Base-by-base conservation (phyloP, 495 filamentous ascomycete genomes). In the Aspergillus mulundensis region DNA sequence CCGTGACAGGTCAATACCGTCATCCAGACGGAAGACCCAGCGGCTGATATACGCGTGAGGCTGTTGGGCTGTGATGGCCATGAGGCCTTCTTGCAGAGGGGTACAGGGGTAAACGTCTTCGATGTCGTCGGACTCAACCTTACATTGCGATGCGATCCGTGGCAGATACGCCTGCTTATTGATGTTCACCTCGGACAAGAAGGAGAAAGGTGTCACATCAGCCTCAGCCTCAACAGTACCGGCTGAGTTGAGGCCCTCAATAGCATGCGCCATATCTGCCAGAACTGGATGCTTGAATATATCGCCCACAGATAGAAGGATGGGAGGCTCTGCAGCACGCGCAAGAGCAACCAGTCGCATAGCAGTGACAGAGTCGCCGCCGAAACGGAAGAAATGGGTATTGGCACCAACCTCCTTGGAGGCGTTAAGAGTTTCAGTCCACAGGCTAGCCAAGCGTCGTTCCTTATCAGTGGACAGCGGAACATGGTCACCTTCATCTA, bases 41-140 rank as follows among this genome's bases (percentile, higher is more conserved):
- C 72, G 67, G 12, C 68, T 70, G 12, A 75, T 44, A 25, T 57
- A 57, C 18, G 54, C 45, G 15, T 63, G 40, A 69, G 62, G 34
- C 4, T 69, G 62, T 20, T 68, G 72, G 36, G 63, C 64, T 0
- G 82, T 80, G 7, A 83, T 63, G 1, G 77, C 72, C 66, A 84
- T 74, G 14, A 86, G 68, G 0, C 81, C 82, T 60, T 84, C 83
- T 62, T 88, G 85, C 8, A 86, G 58, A 7, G 84, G 77, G 0
- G 78, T 83, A 64, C 82, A 85, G 12, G 84, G 82, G 57, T 83
- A 86, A 0, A 81, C 64, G 63, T 87, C 71, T 19, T 57, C 52
- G 14, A 84, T 66, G 1, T 61, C 44, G 5, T 72, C 64, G 3
- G 60, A 2, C 6, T 11, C 10, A 7, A 50, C 38, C 5, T 34